phyloP scores from a whole-genome alignment of 2,329 filamentous ascomycete genomes.

The Trichoderma endophyticum region DNA sequence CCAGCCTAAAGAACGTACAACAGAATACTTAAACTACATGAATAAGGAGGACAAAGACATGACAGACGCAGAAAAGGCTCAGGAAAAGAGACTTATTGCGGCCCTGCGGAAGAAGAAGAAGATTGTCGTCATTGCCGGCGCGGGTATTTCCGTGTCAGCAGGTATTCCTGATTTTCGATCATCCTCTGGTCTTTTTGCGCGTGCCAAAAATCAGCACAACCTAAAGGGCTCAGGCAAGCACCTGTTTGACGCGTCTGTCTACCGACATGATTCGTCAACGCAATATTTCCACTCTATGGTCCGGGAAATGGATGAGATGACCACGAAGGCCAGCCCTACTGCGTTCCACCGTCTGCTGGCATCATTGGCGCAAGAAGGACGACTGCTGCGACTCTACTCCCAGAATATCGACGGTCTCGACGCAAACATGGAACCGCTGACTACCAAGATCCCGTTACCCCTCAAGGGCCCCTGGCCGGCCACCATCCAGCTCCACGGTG shows the following conservation, averaged over 20 bases:
- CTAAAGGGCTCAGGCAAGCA: constrained; percentile 88
- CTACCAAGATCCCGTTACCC: constrained; percentile 76
- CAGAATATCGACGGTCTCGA: constrained; percentile 98
- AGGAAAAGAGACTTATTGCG: constrained; percentile 69
- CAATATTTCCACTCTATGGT: constrained; percentile 96
- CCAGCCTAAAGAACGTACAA: constrained; percentile 64
- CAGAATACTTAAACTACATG: constrained; percentile 72
- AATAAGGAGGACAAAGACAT: constrained; percentile 48
- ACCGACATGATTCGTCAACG: constrained; percentile 85
- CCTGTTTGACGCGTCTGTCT: constrained; percentile 95
- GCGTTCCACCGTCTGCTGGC: constrained; percentile 92
- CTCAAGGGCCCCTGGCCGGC: constrained; percentile 87
- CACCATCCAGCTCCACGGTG: constrained; percentile 90
- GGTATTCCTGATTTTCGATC: constrained; percentile 98
- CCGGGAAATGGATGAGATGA: constrained; percentile 76
- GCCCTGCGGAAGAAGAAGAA: constrained; percentile 86
- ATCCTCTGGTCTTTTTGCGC: constrained; percentile 81
- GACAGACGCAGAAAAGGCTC: constrained; percentile 41
- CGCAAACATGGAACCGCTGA: constrained; percentile 73
- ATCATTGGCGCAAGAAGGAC: constrained; percentile 80
- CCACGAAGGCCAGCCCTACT: constrained; percentile 74
- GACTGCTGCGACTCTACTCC: constrained; percentile 85
- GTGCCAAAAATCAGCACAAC: constrained; percentile 80
- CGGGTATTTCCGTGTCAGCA: constrained; percentile 94
- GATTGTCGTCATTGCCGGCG: constrained; percentile 93